These are phyloP conservation scores for Sanghuangporus weigelae DNA, from an alignment of 1,284 basidiomycete genomes.

Conservation along the genomic window DNA sequence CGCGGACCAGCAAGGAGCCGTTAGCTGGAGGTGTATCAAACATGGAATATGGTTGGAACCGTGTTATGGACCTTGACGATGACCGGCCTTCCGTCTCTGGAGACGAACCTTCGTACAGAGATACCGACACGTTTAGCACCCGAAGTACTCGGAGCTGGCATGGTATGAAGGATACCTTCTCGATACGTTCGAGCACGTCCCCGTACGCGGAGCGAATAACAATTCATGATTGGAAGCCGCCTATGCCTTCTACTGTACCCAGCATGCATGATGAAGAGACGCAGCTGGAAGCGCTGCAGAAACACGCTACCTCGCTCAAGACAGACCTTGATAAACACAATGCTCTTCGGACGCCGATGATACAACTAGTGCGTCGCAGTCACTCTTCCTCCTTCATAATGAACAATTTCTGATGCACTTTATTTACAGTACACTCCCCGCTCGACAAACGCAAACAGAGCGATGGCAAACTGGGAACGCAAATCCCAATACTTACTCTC, in stretches of 20 bases:
- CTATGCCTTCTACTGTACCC: conserved; percentile 75
- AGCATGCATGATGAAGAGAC: conserved; percentile 89
- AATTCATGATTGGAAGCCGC: conserved; percentile 94
- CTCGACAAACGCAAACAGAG: conserved; percentile 70
- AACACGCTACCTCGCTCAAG: conserved; percentile 74
- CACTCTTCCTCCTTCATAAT: conserved; percentile 1
- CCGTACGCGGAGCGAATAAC: conserved; percentile 73
- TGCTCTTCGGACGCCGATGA: conserved; percentile 80
- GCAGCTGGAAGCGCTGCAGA: conserved; percentile 82
- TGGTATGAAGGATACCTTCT: conserved; percentile 58
- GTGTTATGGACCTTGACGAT: conserved; percentile 53
- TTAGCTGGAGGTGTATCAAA: conserved; percentile 94
- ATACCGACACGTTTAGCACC: conserved; percentile 61
- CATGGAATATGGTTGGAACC: conserved; percentile 99
- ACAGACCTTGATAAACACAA: conserved; percentile 82
- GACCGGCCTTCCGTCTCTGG: conserved; percentile 52
- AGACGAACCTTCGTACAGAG: conserved; percentile 40
- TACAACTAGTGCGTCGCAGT: conserved; percentile 55
- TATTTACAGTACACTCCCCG: conserved; percentile 69
- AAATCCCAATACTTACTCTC: conserved; percentile 84
- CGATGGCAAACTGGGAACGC: conserved; percentile 88
- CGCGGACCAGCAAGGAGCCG: conserved; percentile 88
- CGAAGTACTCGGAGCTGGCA: conserved; percentile 50
- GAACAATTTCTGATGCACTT: conserved; percentile 7
- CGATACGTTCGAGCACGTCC: conserved; percentile 55